Evolutionary conservation across 2,329 filamentous ascomycete genomes (phyloP), one percentile per base, ranked within the genome.

Genomic region (Acephala macrosclerotiorum): DNA sequence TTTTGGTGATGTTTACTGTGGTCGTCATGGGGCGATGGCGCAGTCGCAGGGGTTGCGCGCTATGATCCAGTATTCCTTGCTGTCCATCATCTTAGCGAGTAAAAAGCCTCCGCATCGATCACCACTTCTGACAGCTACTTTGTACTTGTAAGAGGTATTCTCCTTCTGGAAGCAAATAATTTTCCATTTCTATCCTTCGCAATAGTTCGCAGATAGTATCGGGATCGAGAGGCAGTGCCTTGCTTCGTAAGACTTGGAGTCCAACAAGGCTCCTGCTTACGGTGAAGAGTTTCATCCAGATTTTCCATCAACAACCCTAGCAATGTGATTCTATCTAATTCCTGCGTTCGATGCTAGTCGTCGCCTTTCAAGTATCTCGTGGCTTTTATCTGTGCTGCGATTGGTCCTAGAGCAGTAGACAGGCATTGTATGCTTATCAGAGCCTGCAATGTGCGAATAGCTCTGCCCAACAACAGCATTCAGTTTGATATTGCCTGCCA

Each of bases 221-320:
- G n/a, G 2, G 40, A 42, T 42, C 40, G 18, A 6, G 16, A 42
- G 40, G 40, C 18, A 18, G 40, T 42, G 40, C 40, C 9, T 42
- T n/a, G 40, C 16, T n/a, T 42, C 40, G 18, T 25, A 8, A 49
- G n/a, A 22, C 11, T 7, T 49, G n/a, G n/a, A 22, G 3, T 22
- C 40, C 4, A 42, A 16, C 40, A 22, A 49, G 11, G 45, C 45
- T 49, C 45, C n/a, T 49, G 11, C 45, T 11, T 25, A n/a, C n/a
- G 3, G 45, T 49, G 45, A 49, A 49, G 45, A 49, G 45, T 49
- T 49, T 49, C 45, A 49, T 49, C 45, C n/a, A 49, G 45, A 49
- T 22, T 49, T 49, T 14, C 20, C 45, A 12, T 49, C 45, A 49
- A 4, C 18, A 16, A 14, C 18, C 38, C 38, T 42, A 42, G 38